phyloP scores from a whole-genome alignment of 768 basidiomycete genomes.

The Termitomyces sp. region DNA sequence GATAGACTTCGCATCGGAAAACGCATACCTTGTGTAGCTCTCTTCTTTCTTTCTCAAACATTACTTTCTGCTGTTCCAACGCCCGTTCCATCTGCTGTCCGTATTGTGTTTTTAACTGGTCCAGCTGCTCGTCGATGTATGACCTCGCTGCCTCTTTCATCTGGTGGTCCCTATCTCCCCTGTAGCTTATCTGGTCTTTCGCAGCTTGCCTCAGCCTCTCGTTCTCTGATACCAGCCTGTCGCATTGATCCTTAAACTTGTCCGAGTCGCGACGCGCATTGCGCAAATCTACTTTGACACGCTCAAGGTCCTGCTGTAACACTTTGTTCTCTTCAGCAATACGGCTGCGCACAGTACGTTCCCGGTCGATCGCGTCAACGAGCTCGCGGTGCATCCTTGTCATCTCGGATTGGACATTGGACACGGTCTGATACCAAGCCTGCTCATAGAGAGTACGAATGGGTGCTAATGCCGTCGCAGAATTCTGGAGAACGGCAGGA shows the following conservation, averaged over 20 bases:
- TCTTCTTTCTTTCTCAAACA: conserved; percentile 13
- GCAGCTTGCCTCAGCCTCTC: not conserved
- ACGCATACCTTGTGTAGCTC: conserved; percentile 12
- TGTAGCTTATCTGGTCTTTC: not conserved
- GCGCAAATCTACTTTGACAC: not conserved
- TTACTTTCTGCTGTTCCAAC: conserved; percentile 13
- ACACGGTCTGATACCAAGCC: conserved; percentile 15
- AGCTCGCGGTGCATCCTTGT: conserved; percentile 13
- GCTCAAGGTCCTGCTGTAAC: conserved; percentile 7
- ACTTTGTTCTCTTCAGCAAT: conserved; percentile 1
- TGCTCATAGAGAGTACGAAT: conserved; percentile 16
- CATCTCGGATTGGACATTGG: conserved; percentile 17
- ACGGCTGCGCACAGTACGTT: conserved; percentile 2
- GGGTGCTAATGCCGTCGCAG: conserved; percentile 11
- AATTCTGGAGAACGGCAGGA: conserved; percentile 5
- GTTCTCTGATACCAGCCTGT: conserved; percentile 3
- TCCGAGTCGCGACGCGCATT: not conserved
- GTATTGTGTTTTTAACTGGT: conserved; percentile 12
- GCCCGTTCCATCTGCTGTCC: conserved; percentile 15
- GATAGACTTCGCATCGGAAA: not conserved
- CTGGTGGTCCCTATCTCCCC: not conserved
- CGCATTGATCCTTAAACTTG: not conserved
- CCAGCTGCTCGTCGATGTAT: conserved; percentile 14
- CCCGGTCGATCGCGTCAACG: conserved; percentile 2
- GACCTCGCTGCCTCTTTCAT: conserved; percentile 2